Conservation (phyloP, 805 yeast species). For the Kluyveromyces dobzhanskii region DNA sequence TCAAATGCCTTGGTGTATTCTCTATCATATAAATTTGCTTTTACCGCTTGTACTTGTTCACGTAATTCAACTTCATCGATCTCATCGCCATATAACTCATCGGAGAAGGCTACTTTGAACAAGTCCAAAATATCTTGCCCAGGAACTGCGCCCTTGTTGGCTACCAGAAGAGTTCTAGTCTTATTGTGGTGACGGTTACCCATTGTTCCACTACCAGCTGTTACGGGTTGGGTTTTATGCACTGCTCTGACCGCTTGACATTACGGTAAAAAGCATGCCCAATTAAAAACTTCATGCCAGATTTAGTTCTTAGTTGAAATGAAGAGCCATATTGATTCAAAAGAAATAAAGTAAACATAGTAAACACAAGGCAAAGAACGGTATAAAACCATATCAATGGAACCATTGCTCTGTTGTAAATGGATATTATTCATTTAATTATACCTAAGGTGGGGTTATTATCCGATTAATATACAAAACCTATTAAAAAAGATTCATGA, state of each 20-base stretch:
- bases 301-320: too few species aligned
- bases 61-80: slow-evolving; percentile 13
- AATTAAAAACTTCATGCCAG: too few species aligned
- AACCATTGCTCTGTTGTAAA: too few species aligned
- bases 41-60: slow-evolving; percentile 54
- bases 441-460: background rate
- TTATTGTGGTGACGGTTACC: background rate
- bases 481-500: background rate
- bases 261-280: too few species aligned
- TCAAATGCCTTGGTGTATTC: slow-evolving; percentile 66
- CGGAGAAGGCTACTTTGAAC: slow-evolving; percentile 21
- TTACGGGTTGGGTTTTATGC: too few species aligned
- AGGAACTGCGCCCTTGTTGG: slow-evolving; percentile 18
- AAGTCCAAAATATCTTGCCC: slow-evolving; percentile 26
- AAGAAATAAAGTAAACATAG: too few species aligned
- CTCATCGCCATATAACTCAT: slow-evolving; percentile 19
- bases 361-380: too few species aligned
- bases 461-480: slow-evolving; percentile 2
- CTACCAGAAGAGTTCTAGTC: slow-evolving; percentile 17
- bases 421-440: too few species aligned
- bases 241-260: too few species aligned
- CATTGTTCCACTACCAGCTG: too few species aligned
- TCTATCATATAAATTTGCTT: slow-evolving; percentile 59
- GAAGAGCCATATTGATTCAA: too few species aligned
- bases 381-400: too few species aligned